Base-by-base conservation (phyloP, 2,329 filamentous ascomycete genomes). In the Xylariaceae sp. region DNA sequence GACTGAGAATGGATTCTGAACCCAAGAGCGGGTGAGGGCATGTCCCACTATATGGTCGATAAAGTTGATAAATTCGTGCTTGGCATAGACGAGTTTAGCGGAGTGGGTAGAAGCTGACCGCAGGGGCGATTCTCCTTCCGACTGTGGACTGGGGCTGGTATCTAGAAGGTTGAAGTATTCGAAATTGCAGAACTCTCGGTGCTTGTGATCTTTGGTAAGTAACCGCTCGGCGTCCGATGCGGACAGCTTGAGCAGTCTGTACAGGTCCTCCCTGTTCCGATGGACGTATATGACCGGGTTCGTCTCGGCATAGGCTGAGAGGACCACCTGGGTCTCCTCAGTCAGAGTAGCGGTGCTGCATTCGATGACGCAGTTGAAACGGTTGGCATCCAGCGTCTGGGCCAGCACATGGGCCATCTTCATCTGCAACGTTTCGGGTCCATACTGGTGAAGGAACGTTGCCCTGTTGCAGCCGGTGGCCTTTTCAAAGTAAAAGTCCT, bases 251-350 rank as follows among this genome's bases (percentile, higher is more conserved):
- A 85, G 63, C 36, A 83, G 73, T 2, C 67, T 66, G 44, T 76
- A 70, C 19, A 86, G 73, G 41, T 78, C 76, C 43, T 75, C 67
- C 38, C 74, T 70, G 51, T 85, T 82, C 40, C 83, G 73, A 51
- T 81, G 71, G 29, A 87, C 66, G 48, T 86, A 82, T 18, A 88
- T 74, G 27, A 87, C 78, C 0, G 83, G 81, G 54, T 87, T 79
- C 1, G 74, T 76, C 45, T 69, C 69, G 9, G 75, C 71, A 57
- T 77, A 85, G 9, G 74, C 68, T 33, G 71, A 68, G 32, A 88
- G 65, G 4, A 79, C 62, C 14, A 62, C 59, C 53, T 80, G 76
- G 19, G 72, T 76, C 46, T 70, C 77, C 42, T 71, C 71, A 48
- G 79, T 78, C 51, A 86, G 65, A 24, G 76, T 79, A 15, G 75